A percentile compares a stretch with the other conserved stretches of the same genome.
Conservation (phyloP, 306 rosid species). For the Begonia peltatifolia region DNA sequence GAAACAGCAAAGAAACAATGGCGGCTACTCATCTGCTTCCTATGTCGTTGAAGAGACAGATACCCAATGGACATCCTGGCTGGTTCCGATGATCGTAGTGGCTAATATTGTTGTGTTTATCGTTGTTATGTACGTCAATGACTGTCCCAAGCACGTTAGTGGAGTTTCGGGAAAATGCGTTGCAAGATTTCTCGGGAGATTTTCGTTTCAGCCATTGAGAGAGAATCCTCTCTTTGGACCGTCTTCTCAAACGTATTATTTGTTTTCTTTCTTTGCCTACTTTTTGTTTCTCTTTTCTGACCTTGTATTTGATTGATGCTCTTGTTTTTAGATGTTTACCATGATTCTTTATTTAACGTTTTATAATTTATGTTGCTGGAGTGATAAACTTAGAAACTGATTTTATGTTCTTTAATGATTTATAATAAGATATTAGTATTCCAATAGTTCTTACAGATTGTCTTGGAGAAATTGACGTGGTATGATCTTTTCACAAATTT, state of each 20-base stretch:
- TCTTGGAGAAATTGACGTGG: too few relatives aligned
- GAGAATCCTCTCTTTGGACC: conserved; percentile 84
- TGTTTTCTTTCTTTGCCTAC: not conserved
- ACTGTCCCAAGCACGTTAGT: conserved; percentile 43
- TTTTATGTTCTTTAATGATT: too few relatives aligned
- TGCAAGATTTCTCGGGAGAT: conserved; percentile 39
- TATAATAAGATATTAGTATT: too few relatives aligned
- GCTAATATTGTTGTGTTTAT: conserved; percentile 48
- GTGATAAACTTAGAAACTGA: too few relatives aligned
- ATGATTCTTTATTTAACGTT: too few relatives aligned
- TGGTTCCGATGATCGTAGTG: conserved; percentile 57
- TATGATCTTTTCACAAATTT: too few relatives aligned
- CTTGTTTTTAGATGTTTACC: conserved; percentile 1
- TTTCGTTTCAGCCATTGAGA: conserved; percentile 58
- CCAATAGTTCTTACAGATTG: too few relatives aligned
- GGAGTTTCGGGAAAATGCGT: conserved; percentile 34
- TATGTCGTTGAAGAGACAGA: conserved; percentile 26
- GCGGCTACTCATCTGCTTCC: conserved; percentile 18
- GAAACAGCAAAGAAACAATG: conserved; percentile 18
- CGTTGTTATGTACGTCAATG: conserved; percentile 48
- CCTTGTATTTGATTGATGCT: too few relatives aligned
- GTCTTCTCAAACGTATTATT: conserved; percentile 54
- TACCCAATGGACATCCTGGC: conserved; percentile 67
- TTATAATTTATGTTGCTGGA: too few relatives aligned
- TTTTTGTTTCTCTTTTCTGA: too few relatives aligned